Evolutionary conservation across 2,329 filamentous ascomycete species (phyloP).

Genomic region (Sarocladium brachiariae): DNA sequence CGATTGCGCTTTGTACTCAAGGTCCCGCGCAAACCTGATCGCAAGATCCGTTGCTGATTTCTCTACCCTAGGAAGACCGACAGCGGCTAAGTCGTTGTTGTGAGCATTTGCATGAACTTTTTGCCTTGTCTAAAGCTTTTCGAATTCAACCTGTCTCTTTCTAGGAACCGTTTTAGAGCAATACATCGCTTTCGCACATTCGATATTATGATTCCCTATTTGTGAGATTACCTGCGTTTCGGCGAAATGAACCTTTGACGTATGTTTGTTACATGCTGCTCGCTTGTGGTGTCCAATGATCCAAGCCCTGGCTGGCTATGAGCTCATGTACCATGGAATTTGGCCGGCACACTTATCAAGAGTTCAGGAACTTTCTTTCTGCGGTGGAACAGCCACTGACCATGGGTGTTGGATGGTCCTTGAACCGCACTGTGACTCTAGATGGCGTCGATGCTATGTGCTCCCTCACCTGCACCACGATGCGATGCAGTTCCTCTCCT

Average conservation of each 20-base stretch:
- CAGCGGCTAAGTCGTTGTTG: background rate
- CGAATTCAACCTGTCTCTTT: background rate
- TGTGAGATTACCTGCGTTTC: too few species aligned
- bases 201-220: background rate
- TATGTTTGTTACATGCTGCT: too few species aligned
- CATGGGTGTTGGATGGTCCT: background rate
- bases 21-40: constrained; percentile 2
- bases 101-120: background rate
- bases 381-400: background rate
- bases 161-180: constrained; percentile 3
- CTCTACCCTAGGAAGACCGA: constrained; percentile 9
- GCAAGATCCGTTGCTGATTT: constrained; percentile 8
- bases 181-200: background rate
- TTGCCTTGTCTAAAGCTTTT: background rate
- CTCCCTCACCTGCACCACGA: too few species aligned
- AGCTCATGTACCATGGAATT: too few species aligned
- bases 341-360: too few species aligned
- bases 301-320: too few species aligned
- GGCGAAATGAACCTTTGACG: too few species aligned
- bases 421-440: background rate
- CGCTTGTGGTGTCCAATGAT: too few species aligned
- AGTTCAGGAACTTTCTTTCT: too few species aligned
- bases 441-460: background rate
- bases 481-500: too few species aligned
- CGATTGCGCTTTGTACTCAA: background rate